These are phyloP conservation scores for Lactarius tabidus DNA, from an alignment of 768 basidiomycete species.

Conservation along the genomic window DNA sequence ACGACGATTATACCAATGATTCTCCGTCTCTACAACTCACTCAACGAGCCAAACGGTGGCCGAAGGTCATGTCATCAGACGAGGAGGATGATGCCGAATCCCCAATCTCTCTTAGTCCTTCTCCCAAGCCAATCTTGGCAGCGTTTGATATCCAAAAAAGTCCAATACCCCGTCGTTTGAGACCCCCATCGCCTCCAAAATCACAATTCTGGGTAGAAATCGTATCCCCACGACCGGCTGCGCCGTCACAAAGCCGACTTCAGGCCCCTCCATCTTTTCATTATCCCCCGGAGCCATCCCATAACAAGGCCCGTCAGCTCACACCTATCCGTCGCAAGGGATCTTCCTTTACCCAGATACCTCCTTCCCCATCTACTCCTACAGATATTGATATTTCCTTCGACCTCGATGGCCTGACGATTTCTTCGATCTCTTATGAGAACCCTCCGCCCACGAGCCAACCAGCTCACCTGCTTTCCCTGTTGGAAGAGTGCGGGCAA, in stretches of 20 bases:
- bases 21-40: constrained; percentile 19
- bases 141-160: neutral
- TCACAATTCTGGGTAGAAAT: constrained; percentile 18
- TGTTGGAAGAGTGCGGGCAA: constrained; percentile 72
- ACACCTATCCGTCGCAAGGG: constrained; percentile 60
- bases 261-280: neutral
- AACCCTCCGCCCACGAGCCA: constrained; percentile 27
- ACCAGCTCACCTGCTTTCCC: constrained; percentile 55
- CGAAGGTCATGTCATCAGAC: constrained; percentile 42
- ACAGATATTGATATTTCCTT: constrained; percentile 46
- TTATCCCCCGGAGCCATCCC: constrained; percentile 14
- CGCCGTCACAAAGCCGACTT: constrained; percentile 12
- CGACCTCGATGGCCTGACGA: constrained; percentile 44
- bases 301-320: constrained; percentile 51
- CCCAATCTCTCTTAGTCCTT: neutral
- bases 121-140: neutral
- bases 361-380: constrained; percentile 53
- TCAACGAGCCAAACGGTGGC: constrained; percentile 24
- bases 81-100: constrained; percentile 37
- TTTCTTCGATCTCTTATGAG: constrained; percentile 29
- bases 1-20: constrained; percentile 29
- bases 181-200: neutral
- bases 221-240: neutral
- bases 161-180: neutral
- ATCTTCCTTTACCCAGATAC: constrained; percentile 37